Conservation (phyloP, 306 rosid genomes). For the Mimosa pudica region DNA sequence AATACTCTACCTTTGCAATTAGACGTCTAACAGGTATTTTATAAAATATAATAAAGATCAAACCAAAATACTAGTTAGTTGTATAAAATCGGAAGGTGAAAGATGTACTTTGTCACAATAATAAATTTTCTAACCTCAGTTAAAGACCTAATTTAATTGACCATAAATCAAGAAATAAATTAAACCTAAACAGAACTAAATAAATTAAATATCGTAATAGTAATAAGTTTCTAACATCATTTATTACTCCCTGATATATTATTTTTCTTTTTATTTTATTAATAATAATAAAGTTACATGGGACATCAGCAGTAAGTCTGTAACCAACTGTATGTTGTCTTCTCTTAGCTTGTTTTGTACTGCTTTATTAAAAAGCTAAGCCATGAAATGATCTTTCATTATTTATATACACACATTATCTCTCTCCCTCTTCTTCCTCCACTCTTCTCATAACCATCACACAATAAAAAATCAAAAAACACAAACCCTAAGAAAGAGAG, state of each 20-base stretch:
- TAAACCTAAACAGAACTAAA: not conserved
- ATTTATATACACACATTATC: not conserved
- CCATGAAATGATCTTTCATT: not conserved
- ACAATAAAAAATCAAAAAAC: not conserved
- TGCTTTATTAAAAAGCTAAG: conserved; percentile 3
- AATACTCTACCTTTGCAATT: no score
- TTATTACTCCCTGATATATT: not conserved
- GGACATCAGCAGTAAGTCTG: not conserved
- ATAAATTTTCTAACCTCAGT: no score
- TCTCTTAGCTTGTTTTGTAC: not conserved
- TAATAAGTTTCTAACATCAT: not conserved
- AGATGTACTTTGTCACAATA: no score
- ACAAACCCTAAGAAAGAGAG: conserved; percentile 27
- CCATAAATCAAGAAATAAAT: not conserved
- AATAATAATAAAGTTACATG: not conserved
- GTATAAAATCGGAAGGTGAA: no score
- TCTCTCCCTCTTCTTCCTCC: not conserved
- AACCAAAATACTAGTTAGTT: no score
- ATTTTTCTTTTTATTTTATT: not conserved
- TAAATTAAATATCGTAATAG: no score
- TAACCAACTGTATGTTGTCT: not conserved
- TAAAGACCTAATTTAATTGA: no score
- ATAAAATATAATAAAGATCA: no score
- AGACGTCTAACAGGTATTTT: no score
- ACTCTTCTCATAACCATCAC: conserved; percentile 23